phyloP scores from a whole-genome alignment of 257 asterid genomes.

The Solanum arcanum region DNA sequence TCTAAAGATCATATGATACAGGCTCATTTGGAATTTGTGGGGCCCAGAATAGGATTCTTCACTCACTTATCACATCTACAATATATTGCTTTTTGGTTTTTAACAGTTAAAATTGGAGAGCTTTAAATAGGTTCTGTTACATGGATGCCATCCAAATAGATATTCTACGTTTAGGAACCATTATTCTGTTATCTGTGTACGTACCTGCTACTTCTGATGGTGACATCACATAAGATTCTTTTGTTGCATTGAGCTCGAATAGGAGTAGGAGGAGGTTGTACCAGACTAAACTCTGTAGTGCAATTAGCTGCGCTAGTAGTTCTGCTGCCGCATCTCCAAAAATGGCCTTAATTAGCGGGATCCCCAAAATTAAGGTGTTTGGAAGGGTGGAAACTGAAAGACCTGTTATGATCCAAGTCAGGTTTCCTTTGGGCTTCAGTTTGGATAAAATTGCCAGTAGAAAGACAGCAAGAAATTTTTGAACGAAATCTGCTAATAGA shows the following conservation, averaged over 20 bases:
- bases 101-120: neutral
- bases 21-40: neutral
- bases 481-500: constrained; percentile 57
- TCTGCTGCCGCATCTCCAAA: constrained; percentile 56
- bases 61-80: neutral
- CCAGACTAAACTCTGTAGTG: constrained; percentile 81
- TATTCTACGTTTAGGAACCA: neutral
- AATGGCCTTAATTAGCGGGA: constrained; percentile 72
- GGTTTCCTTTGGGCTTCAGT: constrained; percentile 37
- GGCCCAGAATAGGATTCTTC: neutral
- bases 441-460: constrained; percentile 33
- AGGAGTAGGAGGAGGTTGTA: constrained; percentile 66
- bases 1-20: neutral
- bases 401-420: constrained; percentile 72
- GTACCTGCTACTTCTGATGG: constrained; percentile 44
- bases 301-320: constrained; percentile 59
- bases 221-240: constrained; percentile 23
- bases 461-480: constrained; percentile 41
- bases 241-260: constrained; percentile 57
- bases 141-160: neutral
- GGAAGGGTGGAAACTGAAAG: constrained; percentile 77
- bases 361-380: constrained; percentile 69
- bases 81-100: neutral
- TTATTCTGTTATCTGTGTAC: neutral
- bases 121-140: neutral